Conservation (phyloP, 805 yeast species). For the Wickerhamomyces strasburgensis region DNA sequence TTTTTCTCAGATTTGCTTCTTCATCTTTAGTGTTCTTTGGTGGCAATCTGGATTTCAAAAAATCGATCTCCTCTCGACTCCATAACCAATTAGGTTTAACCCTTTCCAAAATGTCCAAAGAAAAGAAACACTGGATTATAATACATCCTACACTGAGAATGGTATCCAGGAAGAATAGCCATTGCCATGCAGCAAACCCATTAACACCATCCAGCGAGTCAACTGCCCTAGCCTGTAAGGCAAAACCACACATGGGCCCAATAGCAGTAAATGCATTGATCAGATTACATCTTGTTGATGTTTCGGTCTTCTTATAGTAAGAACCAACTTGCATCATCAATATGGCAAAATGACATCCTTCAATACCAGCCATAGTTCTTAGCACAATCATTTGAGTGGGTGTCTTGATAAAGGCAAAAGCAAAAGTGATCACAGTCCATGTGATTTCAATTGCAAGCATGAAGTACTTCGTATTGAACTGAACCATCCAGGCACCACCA, state of each 20-base stretch:
- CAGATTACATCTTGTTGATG: constrained; percentile 55
- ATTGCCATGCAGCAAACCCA: constrained; percentile 58
- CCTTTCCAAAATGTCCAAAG: constrained; percentile 26
- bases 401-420: constrained; percentile 43
- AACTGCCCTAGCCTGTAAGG: constrained; percentile 49
- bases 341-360: constrained; percentile 62
- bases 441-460: constrained; percentile 6
- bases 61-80: constrained; percentile 9
- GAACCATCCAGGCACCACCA: constrained; percentile 58
- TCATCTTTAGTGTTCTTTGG: constrained; percentile 7
- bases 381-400: constrained; percentile 54
- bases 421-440: constrained; percentile 67
- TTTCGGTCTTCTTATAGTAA: constrained; percentile 53
- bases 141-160: constrained; percentile 38
- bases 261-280: constrained; percentile 59
- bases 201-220: constrained; percentile 36
- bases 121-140: constrained; percentile 11
- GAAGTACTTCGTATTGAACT: constrained; percentile 52
- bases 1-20: constrained; percentile 1
- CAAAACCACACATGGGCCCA: constrained; percentile 55
- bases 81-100: constrained; percentile 28
- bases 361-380: constrained; percentile 65
- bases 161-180: constrained; percentile 65
- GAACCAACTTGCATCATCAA: constrained; percentile 56
- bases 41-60: constrained; percentile 10